Conservation (phyloP, 2,329 filamentous ascomycete genomes). For the Pestalotiopsis sp. region DNA sequence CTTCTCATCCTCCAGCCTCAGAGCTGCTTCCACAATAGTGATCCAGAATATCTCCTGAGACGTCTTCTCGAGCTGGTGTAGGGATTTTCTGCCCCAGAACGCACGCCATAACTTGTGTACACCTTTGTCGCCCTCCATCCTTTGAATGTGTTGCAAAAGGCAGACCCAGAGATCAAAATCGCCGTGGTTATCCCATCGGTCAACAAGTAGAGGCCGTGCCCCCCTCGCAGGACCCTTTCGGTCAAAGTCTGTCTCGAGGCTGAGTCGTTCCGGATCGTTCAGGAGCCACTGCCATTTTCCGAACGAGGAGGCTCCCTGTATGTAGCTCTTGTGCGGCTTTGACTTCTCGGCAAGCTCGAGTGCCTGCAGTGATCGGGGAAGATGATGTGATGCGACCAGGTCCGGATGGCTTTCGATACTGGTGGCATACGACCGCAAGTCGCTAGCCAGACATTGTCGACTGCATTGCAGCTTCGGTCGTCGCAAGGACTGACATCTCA, state of each 20-base stretch:
- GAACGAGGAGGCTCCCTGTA: slow-evolving; percentile 25
- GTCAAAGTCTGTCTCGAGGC: slow-evolving; percentile 33
- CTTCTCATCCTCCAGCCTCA: slow-evolving; percentile 29
- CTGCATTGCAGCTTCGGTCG: not conserved
- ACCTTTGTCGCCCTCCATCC: slow-evolving; percentile 30
- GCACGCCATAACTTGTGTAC: slow-evolving; percentile 31
- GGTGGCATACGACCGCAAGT: not conserved
- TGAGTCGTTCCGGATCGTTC: slow-evolving; percentile 26
- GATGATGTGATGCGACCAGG: not conserved
- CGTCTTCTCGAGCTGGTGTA: slow-evolving; percentile 27
- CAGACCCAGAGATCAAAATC: slow-evolving; percentile 33
- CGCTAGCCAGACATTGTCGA: not conserved
- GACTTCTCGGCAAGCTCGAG: not conserved
- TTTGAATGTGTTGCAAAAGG: slow-evolving; percentile 32
- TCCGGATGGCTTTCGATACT: not conserved
- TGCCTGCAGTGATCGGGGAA: not conserved
- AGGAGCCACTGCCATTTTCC: slow-evolving; percentile 29
- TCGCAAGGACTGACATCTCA: not conserved
- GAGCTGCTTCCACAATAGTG: slow-evolving; percentile 34
- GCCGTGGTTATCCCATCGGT: slow-evolving; percentile 26
- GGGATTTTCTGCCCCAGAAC: slow-evolving; percentile 33
- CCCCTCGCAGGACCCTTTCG: slow-evolving; percentile 26
- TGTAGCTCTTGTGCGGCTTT: slow-evolving; percentile 15
- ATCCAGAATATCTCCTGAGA: slow-evolving; percentile 31
- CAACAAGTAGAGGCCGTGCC: slow-evolving; percentile 25